A percentile compares a stretch with the other conserved stretches of the same genome.
Conservation (phyloP, 2,329 filamentous ascomycete genomes). For the Calycina marina region DNA sequence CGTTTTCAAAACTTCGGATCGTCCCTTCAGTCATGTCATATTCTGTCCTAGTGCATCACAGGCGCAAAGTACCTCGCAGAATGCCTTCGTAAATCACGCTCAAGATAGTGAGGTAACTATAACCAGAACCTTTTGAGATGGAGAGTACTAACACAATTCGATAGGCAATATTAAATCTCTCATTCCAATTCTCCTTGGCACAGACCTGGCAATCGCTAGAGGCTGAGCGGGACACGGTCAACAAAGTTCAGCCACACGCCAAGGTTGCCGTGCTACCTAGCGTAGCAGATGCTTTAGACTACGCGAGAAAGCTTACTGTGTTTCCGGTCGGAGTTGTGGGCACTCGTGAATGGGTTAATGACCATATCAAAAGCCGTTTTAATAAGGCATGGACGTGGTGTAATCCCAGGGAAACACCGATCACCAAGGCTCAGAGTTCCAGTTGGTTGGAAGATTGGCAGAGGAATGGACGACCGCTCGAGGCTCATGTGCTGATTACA, state of each 20-base stretch:
- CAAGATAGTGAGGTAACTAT: not conserved
- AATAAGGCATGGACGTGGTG: too few relatives aligned
- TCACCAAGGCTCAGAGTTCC: too few relatives aligned
- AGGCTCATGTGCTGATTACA: slow-evolving; percentile 32
- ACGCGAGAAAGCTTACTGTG: slow-evolving; percentile 26
- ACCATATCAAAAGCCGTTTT: too few relatives aligned
- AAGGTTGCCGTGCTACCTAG: slow-evolving; percentile 29
- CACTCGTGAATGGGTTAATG: slow-evolving; percentile 6
- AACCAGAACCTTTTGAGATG: not conserved
- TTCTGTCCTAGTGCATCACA: slow-evolving; percentile 63
- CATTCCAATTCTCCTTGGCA: slow-evolving; percentile 48
- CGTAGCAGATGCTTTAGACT: slow-evolving; percentile 39
- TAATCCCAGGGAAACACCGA: too few relatives aligned
- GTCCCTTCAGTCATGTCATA: slow-evolving; percentile 45
- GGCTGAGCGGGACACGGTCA: not conserved
- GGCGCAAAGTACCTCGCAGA: slow-evolving; percentile 36
- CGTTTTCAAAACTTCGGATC: slow-evolving; percentile 33
- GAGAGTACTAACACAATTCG: slow-evolving; percentile 21
- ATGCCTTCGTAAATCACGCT: slow-evolving; percentile 17
- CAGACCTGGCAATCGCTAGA: slow-evolving; percentile 14
- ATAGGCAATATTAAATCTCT: slow-evolving; percentile 32
- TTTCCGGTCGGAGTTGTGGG: too few relatives aligned
- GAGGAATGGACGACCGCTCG: slow-evolving; percentile 6
- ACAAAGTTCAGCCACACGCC: slow-evolving; percentile 28
- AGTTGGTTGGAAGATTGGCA: too few relatives aligned